phyloP scores from a whole-genome alignment of 2,329 filamentous ascomycete genomes.

The Alternaria sp. region DNA sequence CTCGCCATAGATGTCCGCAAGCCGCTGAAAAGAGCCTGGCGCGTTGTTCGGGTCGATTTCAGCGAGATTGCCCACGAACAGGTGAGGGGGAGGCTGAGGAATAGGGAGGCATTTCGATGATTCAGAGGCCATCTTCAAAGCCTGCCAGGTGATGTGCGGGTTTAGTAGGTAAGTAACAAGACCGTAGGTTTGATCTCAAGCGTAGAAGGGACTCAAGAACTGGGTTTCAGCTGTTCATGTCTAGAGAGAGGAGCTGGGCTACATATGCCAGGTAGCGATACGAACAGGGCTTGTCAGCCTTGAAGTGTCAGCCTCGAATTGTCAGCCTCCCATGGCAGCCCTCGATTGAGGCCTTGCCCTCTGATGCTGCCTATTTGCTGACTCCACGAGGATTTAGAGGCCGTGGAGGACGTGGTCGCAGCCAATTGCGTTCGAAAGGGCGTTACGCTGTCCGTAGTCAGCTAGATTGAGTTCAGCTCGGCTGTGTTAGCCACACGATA shows the following conservation, averaged over 20 bases:
- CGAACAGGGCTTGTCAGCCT: conserved; percentile 7
- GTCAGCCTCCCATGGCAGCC: neutral
- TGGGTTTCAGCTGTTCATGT: neutral
- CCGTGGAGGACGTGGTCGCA: neutral
- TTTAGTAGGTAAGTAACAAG: neutral
- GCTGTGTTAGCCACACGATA: conserved; percentile 13
- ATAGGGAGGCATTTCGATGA: conserved; percentile 13
- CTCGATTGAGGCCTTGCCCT: conserved; percentile 7
- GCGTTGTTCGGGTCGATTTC: conserved; percentile 14
- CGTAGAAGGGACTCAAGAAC: neutral
- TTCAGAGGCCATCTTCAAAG: conserved; percentile 10
- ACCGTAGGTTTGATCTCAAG: neutral
- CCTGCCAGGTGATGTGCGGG: neutral
- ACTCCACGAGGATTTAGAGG: conserved; percentile 8
- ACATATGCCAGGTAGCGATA: conserved; percentile 8
- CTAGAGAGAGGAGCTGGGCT: neutral
- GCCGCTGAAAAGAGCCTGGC: conserved; percentile 10
- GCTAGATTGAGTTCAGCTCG: conserved; percentile 15
- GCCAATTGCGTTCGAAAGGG: neutral
- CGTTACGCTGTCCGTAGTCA: neutral
- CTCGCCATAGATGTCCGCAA: conserved; percentile 19
- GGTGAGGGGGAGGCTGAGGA: conserved; percentile 14
- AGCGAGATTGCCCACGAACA: conserved; percentile 14
- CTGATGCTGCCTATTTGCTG: conserved; percentile 12
- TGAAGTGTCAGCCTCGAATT: neutral